Conservation (phyloP, 176 grass and related monocot genomes). For the Canna indica region DNA sequence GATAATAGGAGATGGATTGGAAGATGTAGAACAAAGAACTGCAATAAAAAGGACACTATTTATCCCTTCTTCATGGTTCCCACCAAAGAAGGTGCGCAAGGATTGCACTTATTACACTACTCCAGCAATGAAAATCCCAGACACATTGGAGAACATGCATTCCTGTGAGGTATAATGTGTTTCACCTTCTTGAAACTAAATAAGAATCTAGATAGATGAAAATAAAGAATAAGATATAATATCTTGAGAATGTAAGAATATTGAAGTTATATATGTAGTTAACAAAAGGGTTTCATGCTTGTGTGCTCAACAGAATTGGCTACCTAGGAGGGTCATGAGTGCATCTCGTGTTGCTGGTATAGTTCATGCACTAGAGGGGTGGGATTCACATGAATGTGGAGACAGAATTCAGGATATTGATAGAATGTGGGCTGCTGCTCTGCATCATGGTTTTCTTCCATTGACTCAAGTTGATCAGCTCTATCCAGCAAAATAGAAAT, state of each 20-base stretch:
- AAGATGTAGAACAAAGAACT: conserved; percentile 39
- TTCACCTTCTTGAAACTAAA: background rate
- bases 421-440: conserved; percentile 54
- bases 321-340: conserved; percentile 90
- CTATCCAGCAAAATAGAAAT: background rate
- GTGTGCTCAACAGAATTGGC: conserved; percentile 59
- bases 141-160: conserved; percentile 67
- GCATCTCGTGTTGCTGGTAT: conserved; percentile 71
- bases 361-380: conserved; percentile 63
- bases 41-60: conserved; percentile 60
- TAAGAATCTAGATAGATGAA: background rate
- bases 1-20: conserved; percentile 59
- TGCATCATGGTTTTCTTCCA: conserved; percentile 58
- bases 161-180: conserved; percentile 51
- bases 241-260: background rate
- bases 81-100: conserved; percentile 46
- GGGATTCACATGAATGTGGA: conserved; percentile 58
- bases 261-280: background rate
- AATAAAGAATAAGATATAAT: background rate
- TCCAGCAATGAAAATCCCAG: conserved; percentile 61
- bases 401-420: conserved; percentile 51
- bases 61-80: conserved; percentile 63
- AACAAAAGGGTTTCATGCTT: background rate
- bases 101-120: conserved; percentile 55
- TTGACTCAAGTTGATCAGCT: conserved; percentile 25